A percentile compares a stretch with the other conserved stretches of the same genome.
Conservation (phyloP, 192 early-diverging fungal genomes). For the Coemansia aciculifera region DNA sequence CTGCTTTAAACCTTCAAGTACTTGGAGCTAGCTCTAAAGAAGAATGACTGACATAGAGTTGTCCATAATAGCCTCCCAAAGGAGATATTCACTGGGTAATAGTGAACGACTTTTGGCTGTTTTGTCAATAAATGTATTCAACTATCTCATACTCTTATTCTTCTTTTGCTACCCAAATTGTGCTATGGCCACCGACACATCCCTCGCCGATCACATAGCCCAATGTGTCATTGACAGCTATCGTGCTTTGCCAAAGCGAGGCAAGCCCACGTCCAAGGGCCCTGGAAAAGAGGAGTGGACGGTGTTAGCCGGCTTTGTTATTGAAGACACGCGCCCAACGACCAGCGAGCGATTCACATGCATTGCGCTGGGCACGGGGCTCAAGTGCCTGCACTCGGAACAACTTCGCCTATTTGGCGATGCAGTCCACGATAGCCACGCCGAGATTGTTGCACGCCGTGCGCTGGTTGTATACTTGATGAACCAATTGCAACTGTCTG, state of each 20-base stretch:
- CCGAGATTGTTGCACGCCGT: constrained; percentile 83
- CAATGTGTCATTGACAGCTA: constrained; percentile 58
- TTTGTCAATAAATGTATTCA: not conserved
- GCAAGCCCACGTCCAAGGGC: constrained; percentile 63
- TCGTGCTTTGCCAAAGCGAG: constrained; percentile 65
- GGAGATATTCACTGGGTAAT: not conserved
- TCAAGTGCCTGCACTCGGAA: constrained; percentile 74
- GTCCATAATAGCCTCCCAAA: not conserved
- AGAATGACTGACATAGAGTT: not conserved
- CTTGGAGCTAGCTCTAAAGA: too few relatives aligned
- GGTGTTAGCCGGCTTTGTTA: constrained; percentile 76
- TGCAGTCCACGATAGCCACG: constrained; percentile 80
- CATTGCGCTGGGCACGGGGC: constrained; percentile 66
- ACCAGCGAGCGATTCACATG: constrained; percentile 13
- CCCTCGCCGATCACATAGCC: constrained; percentile 48
- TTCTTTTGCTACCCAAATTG: not conserved
- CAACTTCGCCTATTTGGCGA: constrained; percentile 65
- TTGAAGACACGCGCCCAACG: constrained; percentile 15
- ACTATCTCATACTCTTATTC: not conserved
- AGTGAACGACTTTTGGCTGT: not conserved
- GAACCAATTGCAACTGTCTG: constrained; percentile 1
- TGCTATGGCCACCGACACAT: not conserved
- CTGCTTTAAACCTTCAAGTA: too few relatives aligned
- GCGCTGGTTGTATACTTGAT: constrained; percentile 66
- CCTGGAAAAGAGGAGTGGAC: constrained; percentile 74